Evolutionary conservation across 495 filamentous ascomycete genomes (phyloP), one percentile per base, ranked within the genome.

Genomic region (Penicillium alfredii): DNA sequence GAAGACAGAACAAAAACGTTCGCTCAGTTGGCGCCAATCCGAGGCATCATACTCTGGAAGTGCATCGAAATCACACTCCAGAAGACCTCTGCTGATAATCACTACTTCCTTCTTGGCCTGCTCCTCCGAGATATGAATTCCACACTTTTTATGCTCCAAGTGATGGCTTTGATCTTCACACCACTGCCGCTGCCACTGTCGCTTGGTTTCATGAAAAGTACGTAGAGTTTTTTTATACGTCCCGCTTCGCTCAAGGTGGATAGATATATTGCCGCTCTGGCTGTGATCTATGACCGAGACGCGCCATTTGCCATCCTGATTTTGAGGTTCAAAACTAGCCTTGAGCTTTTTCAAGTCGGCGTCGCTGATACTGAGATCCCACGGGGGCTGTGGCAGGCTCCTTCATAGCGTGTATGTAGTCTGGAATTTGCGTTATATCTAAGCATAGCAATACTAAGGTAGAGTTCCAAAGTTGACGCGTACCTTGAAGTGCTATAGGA

Each of bases 321-420:
- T 15, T 15, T 33, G 30, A 33, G 30, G 30, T 19, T 33, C 30
- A 5, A 33, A 33, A 17, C 30, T 15, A 15, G 30, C 30, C 17
- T 33, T 33, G 10, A 33, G 30, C 30, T 33, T 33, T 10, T 33
- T 10, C 12, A 33, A 33, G 30, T 33, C 30, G 11, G 30, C 14
- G 30, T 33, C 30, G 30, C 30, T 33, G 15, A 33, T 33, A 15
- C 30, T 33, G 9, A 33, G 30, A 17, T 15, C 30, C 30, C 30
- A 33, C 10, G 15, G 30, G n/a, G 12, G 30, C 30, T 33, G 30
- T 33, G 15, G 30, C 30, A 33, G 30, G 30, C 30, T 33, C 30
- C 30, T 33, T 3, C 30, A 33, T 33, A 19, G 30, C 30, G 30
- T 33, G 30, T 33, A 33, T 19, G 30, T 17, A 19, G 17, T 33